A percentile compares a stretch with the other conserved stretches of the same genome.
phyloP scores from a whole-genome alignment of 2,329 filamentous ascomycete species.

The Neonectria ditissima region DNA sequence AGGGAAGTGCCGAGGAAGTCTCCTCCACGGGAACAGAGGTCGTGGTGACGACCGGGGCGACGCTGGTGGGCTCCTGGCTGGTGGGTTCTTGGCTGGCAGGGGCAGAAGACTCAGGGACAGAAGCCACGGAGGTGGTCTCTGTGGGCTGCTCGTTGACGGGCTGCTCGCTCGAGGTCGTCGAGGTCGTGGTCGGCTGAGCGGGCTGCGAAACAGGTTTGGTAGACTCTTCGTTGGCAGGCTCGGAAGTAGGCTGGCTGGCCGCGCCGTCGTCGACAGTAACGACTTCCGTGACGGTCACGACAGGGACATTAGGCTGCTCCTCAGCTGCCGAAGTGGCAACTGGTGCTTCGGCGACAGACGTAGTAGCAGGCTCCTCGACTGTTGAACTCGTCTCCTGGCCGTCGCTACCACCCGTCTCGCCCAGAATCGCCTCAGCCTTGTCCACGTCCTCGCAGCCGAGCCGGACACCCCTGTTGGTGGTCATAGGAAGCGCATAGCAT shows the following conservation, averaged over 20 bases:
- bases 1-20: slow-evolving; percentile 26
- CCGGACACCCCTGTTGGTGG: slow-evolving; percentile 58
- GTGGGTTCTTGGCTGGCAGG: not conserved
- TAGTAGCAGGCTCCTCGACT: slow-evolving; percentile 27
- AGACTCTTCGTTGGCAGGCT: slow-evolving; percentile 12
- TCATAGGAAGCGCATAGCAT: slow-evolving; percentile 69
- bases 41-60: slow-evolving; percentile 20
- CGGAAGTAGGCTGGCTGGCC: slow-evolving; percentile 10
- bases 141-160: slow-evolving; percentile 22
- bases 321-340: slow-evolving; percentile 29
- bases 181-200: slow-evolving; percentile 1
- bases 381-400: slow-evolving; percentile 23
- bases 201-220: slow-evolving; percentile 2
- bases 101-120: not conserved
- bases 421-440: slow-evolving; percentile 58
- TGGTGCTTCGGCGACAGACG: slow-evolving; percentile 26
- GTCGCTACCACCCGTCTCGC: slow-evolving; percentile 35
- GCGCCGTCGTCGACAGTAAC: slow-evolving; percentile 46
- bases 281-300: slow-evolving; percentile 48
- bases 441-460: slow-evolving; percentile 60
- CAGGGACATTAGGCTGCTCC: slow-evolving; percentile 33
- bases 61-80: slow-evolving; percentile 9
- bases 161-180: not conserved
- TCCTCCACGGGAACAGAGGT: slow-evolving; percentile 27
- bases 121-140: slow-evolving; percentile 6